Conservation (phyloP, 2,329 filamentous ascomycete species). For the Hypoxylon sp. region DNA sequence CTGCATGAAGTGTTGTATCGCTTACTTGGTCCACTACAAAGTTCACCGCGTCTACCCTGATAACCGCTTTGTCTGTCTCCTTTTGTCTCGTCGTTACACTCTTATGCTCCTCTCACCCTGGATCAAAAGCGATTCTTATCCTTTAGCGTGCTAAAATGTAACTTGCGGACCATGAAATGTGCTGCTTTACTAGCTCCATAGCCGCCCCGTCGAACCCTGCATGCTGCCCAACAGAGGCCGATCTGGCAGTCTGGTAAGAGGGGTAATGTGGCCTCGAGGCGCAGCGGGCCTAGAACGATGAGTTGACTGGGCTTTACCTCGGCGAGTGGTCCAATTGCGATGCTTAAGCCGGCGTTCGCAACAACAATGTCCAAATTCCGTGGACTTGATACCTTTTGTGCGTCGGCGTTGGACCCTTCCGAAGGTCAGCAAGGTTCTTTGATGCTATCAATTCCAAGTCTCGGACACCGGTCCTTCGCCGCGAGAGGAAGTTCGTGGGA, state of each 20-base stretch:
- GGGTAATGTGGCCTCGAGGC: slow-evolving; percentile 31
- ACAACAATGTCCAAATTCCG: slow-evolving; percentile 60
- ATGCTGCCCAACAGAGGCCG: slow-evolving; percentile 29
- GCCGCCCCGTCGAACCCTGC: slow-evolving; percentile 25
- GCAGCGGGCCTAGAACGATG: slow-evolving; percentile 28
- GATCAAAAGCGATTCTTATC: slow-evolving; percentile 22
- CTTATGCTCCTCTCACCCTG: slow-evolving; percentile 22
- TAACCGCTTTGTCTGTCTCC: slow-evolving; percentile 24
- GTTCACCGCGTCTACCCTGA: slow-evolving; percentile 21
- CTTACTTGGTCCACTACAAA: slow-evolving; percentile 34
- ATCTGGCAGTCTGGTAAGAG: slow-evolving; percentile 20
- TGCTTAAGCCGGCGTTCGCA: slow-evolving; percentile 58
- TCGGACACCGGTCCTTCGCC: slow-evolving; percentile 61
- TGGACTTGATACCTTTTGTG: slow-evolving; percentile 47
- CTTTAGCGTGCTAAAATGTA: slow-evolving; percentile 31
- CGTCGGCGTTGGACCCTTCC: slow-evolving; percentile 49
- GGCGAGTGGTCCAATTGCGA: slow-evolving; percentile 31
- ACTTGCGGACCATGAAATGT: slow-evolving; percentile 31
- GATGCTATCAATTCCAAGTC: slow-evolving; percentile 32
- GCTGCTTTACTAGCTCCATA: slow-evolving; percentile 34
- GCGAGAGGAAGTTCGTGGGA: slow-evolving; percentile 1
- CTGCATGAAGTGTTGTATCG: background rate
- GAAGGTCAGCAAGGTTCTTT: slow-evolving; percentile 47
- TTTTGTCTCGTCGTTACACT: background rate
- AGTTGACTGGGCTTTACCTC: slow-evolving; percentile 28